Base-by-base conservation (phyloP, 1,284 basidiomycete species). In the Jaminaea rosea region DNA sequence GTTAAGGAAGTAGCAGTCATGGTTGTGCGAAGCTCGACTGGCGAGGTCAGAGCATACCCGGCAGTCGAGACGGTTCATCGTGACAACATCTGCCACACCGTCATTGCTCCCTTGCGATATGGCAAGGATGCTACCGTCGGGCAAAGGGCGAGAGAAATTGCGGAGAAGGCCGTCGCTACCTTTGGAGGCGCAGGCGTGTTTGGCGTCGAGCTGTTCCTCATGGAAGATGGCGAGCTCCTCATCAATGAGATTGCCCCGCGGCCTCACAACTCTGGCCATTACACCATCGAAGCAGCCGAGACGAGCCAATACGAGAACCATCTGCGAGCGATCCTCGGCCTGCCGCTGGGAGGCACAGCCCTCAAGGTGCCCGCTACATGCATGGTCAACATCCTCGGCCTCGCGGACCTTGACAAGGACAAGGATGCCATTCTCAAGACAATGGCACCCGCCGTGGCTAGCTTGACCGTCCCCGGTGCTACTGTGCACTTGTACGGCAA, bases 181-280 rank as follows among this genome's bases (percentile, higher is more conserved):
- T 82, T 98, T 15, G 72, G 68, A 29, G 93, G 93, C 4, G 93
- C 93, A 1, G 94, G 94, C 15, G 83, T 97, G 26, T 98, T 96
- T 77, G 93, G 92, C 3, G 93, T 98, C 0, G 94, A 98, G 75
- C 89, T 98, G 88, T 99, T 99, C 77, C 78, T 97, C 44, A 81
- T 94, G 80, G 77, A 80, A 26, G 82, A 91, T 69, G 91, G 93
- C 87, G 65, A 65, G 81, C 77, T 98, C 2, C 83, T 85, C 54
- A 81, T 98, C 62, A 98, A 99, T 76, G 94, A 99, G 77, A 96
- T 99, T 58, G 94, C 94, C 0, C 94, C 94, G n/a, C 82, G 94
- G 21, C 93, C 94, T 0, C 94, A 99, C 76, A 99, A 98, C 77
- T 96, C 91, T 8, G 93, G 93, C 0, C 94, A 99, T 75, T 96